Conservation (phyloP, 148 eudicot species). For the Rhododendron griersonianum region DNA sequence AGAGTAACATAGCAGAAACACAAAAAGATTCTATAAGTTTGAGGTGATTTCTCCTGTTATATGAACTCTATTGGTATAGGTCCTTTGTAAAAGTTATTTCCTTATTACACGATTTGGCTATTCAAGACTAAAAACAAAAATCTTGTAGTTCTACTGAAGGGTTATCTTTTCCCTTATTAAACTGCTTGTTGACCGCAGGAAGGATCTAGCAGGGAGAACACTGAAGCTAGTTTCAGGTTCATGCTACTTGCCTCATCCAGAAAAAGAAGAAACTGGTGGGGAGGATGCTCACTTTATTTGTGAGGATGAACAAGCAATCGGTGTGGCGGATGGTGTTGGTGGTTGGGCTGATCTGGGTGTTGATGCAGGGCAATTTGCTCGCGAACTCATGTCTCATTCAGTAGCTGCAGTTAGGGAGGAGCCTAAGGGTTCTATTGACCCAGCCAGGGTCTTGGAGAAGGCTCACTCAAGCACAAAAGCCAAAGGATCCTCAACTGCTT, state of each 20-base stretch:
- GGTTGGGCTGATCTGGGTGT: conserved; percentile 68
- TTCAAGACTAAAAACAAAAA: not conserved
- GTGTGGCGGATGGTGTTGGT: conserved; percentile 79
- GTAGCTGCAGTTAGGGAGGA: conserved; percentile 44
- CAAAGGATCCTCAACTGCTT: conserved; percentile 67
- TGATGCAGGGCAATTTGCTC: conserved; percentile 59
- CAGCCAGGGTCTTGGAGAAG: conserved; percentile 55
- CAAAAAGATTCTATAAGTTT: not conserved
- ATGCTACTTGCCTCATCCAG: conserved; percentile 64
- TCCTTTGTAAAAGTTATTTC: not conserved
- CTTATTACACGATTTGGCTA: not conserved
- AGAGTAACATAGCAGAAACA: not conserved
- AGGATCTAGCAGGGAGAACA: conserved; percentile 20
- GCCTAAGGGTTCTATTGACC: conserved; percentile 49
- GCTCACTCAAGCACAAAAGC: conserved; percentile 52
- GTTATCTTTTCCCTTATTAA: not conserved
- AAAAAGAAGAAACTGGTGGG: conserved; percentile 59
- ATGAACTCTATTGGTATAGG: not conserved
- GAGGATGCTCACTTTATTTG: conserved; percentile 77
- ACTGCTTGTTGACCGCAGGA: conserved; percentile 35
- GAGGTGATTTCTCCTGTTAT: not conserved
- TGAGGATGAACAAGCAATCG: conserved; percentile 44
- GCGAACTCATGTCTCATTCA: conserved; percentile 62
- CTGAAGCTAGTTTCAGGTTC: conserved; percentile 55
- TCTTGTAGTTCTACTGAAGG: not conserved